Base-by-base conservation (phyloP, 1,284 basidiomycete species). In the Rhodotorula sp. region DNA sequence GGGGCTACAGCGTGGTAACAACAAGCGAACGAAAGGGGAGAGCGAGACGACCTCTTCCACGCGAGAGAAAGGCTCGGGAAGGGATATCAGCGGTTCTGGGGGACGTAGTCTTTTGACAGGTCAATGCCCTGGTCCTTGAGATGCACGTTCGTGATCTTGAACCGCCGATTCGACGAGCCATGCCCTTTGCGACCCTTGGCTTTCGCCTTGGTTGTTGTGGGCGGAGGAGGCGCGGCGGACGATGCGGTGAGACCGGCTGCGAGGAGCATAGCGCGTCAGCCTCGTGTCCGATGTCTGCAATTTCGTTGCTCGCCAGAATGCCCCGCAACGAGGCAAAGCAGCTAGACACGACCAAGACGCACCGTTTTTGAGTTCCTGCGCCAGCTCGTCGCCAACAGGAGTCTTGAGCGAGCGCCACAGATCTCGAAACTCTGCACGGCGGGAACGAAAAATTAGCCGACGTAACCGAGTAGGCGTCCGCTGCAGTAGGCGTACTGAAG, bases 61-160 rank as follows among this genome's bases (percentile, higher is more conserved):
- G 26, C 31, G 26, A 28, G 31, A 11, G 48, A 51, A 51, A 51
- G 48, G 11, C 26, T n/a, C 15, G 26, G 28, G 51, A 5, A 18
- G 37, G 11, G n/a, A 6, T 3, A 13, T 55, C 59, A 62, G 26
- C 59, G n/a, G 5, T 37, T 30, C 50, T 53, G 40, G 52, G 69
- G 68, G 18, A 66, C 64, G n/a, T 68, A 81, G 69, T 83, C 90
- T 73, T 86, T 86, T 62, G 88, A 88, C 60, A 94, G 80, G 80
- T 94, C 92, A 81, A 94, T 89, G 74, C 88, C 87, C 53, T 70
- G 71, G 57, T 79, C 80, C 77, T 87, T 89, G 77, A 94, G 80
- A 83, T 94, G 93, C 2, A 89, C 88, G 77, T 94, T 95, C 59
- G 91, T 94, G 72, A 94, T 86, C 76, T 90, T 87, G 72, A 87